A percentile compares a stretch with the other conserved stretches of the same genome.
These are phyloP conservation scores for Fusarium annulatum DNA, from an alignment of 2,329 filamentous ascomycete genomes.

Conservation along the genomic window DNA sequence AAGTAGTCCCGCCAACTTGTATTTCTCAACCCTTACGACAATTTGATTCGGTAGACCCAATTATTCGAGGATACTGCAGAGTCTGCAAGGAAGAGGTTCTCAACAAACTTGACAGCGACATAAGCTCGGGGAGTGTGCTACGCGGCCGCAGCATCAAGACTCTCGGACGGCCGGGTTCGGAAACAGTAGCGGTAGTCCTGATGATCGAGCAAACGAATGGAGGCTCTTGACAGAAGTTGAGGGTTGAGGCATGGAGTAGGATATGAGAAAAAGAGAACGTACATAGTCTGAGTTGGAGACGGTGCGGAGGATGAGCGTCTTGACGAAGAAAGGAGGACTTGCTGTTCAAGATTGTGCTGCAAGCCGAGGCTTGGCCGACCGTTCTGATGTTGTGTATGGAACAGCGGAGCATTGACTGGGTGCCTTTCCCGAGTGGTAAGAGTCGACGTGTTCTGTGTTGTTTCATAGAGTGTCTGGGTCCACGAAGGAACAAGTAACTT, in stretches of 20 bases:
- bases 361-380: neutral
- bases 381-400: neutral
- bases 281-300: neutral
- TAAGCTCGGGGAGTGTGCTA: neutral
- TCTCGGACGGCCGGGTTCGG: neutral
- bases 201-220: neutral
- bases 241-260: too few species aligned
- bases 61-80: neutral
- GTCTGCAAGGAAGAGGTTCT: neutral
- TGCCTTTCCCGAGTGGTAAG: neutral
- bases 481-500: neutral
- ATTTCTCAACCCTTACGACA: constrained; percentile 37
- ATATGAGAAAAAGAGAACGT: neutral
- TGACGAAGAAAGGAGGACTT: neutral
- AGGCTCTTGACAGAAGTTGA: neutral
- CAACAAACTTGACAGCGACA: neutral
- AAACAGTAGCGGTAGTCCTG: neutral
- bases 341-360: neutral
- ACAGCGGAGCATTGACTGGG: neutral
- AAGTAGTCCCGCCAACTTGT: neutral
- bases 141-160: neutral
- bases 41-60: constrained; percentile 27
- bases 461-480: neutral
- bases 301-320: neutral
- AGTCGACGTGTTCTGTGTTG: neutral